Conservation (phyloP, 495 filamentous ascomycete genomes). For the Penicillium maclennaniae region DNA sequence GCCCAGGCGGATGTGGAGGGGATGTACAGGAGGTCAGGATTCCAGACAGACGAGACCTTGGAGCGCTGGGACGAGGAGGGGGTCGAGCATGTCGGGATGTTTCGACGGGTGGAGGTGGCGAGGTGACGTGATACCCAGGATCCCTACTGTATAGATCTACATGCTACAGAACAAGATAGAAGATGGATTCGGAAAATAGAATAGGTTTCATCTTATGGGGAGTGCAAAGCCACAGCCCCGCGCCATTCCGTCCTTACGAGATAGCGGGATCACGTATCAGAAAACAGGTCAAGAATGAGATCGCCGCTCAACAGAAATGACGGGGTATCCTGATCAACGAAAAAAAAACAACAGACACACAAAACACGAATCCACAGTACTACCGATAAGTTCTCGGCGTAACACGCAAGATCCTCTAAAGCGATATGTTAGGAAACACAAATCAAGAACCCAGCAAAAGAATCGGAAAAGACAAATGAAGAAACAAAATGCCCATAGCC, state of each 20-base stretch:
- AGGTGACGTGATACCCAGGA: background rate
- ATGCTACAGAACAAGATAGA: background rate
- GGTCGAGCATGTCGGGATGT: slow-evolving; percentile 84
- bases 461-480: background rate
- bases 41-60: slow-evolving; percentile 64
- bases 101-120: slow-evolving; percentile 31
- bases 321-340: slow-evolving; percentile 39
- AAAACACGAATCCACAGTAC: slow-evolving; percentile 5
- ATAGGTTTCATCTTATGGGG: background rate
- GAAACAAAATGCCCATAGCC: slow-evolving; percentile 4
- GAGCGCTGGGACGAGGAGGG: slow-evolving; percentile 81
- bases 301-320: slow-evolving; percentile 25
- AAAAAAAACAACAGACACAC: slow-evolving; percentile 9
- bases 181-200: slow-evolving; percentile 1
- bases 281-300: slow-evolving; percentile 18
- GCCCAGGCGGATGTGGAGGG: slow-evolving; percentile 60
- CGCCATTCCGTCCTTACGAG: slow-evolving; percentile 2
- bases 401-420: background rate
- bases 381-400: background rate
- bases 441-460: background rate
- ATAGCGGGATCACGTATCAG: slow-evolving; percentile 17
- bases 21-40: slow-evolving; percentile 64
- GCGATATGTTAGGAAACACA: background rate
- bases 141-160: background rate
- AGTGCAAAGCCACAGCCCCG: background rate